A percentile compares a stretch with the other conserved stretches of the same genome.
Conservation (phyloP, 2,329 filamentous ascomycete species). For the Fusarium phyllophilum region DNA sequence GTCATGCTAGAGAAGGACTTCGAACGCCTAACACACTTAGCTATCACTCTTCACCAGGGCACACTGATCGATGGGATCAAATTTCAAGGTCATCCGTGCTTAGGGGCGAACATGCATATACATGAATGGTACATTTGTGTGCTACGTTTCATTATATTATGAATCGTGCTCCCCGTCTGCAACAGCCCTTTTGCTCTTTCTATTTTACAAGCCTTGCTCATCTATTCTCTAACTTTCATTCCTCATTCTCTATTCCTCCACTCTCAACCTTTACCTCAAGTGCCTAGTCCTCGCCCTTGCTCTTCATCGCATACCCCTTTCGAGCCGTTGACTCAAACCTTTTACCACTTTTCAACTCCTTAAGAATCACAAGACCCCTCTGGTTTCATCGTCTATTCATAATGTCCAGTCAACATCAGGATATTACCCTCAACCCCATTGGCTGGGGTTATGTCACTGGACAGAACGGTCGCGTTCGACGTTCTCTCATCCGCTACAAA, state of each 20-base stretch:
- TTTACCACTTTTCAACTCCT: background rate
- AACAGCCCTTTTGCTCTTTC: too few species aligned
- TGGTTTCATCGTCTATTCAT: background rate
- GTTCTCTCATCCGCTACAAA: background rate
- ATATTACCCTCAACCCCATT: background rate
- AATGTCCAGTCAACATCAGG: background rate
- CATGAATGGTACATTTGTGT: background rate
- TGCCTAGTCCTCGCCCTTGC: background rate
- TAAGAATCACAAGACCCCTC: background rate
- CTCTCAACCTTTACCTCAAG: too few species aligned
- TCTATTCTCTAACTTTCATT: too few species aligned
- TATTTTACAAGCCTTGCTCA: too few species aligned
- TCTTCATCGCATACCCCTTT: background rate
- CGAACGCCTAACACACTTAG: background rate
- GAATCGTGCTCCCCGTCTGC: too few species aligned
- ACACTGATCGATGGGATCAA: background rate
- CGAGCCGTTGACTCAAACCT: background rate
- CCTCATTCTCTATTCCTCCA: too few species aligned
- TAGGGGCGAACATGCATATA: background rate
- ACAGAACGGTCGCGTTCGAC: background rate
- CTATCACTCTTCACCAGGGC: background rate
- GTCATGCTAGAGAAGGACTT: background rate
- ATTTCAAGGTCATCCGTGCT: background rate
- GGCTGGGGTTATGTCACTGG: background rate
- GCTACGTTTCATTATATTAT: background rate